Evolutionary conservation across 73 alveolate species (phyloP), one percentile per base, ranked within the genome.

Genomic region (Breviolum minutum): DNA sequence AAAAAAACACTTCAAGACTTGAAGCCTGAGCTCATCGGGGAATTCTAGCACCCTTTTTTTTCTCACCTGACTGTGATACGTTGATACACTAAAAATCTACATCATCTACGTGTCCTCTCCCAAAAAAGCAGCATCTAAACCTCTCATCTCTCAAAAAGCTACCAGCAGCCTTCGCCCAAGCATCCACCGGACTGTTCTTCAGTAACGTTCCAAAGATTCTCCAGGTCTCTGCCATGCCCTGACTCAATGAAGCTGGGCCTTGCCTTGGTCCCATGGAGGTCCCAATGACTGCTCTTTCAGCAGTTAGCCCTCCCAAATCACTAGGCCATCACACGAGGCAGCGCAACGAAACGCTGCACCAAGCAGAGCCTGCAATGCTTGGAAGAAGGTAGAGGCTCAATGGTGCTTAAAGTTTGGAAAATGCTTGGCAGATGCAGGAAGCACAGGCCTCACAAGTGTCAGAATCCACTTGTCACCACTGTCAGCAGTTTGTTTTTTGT

Each of bases 281-380:
- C 76, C 9, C 1, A 20, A 20, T 20, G 16, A 20, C 16, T 16
- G 76, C 16, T 16, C 76, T 66, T 66, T 16, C 76, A 66, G 76
- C 1, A 66, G 26, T 40, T 2, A 40, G 5, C 54, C 54, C 54
- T 40, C 54, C 54, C 0, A 40, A 40, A 40, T 40, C 54, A 40
- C 54, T 40, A 40, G 54, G 54, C 54, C 54, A 40, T 40, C 54
- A 20, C 4, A 66, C 76, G 22, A 20, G 16, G 81, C 81, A 0
- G 81, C 76, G 19, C 77, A 61, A 13, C 93, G 73, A 22, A 84
- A 84, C 62, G 76, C 93, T 24, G 93, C 93, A 4, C 93, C 93
- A 19, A 84, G 76, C 40, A 54, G 77, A 7, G 93, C 93, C 91
- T 82, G 20, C 14, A 27, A 63, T 12, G 87, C 11, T 11, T 61